Base-by-base conservation (phyloP, 1,139 yeast species). In the Scheffersomyces cryptocercus region DNA sequence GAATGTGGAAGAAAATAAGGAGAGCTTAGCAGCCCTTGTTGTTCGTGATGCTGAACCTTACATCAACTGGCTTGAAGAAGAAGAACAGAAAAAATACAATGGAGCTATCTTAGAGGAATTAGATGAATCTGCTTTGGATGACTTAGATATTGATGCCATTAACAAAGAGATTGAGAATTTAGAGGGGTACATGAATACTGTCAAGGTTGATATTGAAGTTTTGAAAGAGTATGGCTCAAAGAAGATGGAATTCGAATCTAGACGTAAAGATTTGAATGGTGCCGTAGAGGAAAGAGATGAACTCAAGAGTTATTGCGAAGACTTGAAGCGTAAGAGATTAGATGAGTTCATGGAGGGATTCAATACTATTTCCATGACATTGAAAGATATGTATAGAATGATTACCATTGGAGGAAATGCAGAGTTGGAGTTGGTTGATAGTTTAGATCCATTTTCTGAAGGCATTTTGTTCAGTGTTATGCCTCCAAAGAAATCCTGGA, bases 401-500 rank as follows among this genome's bases (percentile, higher is more conserved):
- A 93, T 95, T 48, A 95, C 99, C 0, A 90, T 93, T 95, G 99
- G 99, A 12, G 99, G 99, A 34, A 95, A 91, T 70, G 99, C 99
- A 0, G 99, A 95, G 63, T 75, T 95, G 36, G 99, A 95, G 61
- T 77, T 93, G 42, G 98, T 91, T 15, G 99, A 95, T 61, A 85
- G 96, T 52, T 77, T 93, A 58, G 99, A 95, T 64, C 99, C 99
- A n/a, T 95, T 95, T 59, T 84, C 97, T 0, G 99, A 95, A 66
- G 99, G 99, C 29, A 91, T 95, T 38, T 70, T 90, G 38, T 95
- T 95, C 65, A 88, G 97, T 65, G 99, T 95, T 6, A 95, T 95
- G 99, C 99, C 99, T 2, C 99, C 99, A 0, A 93, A 90, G 69
- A 95, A 95, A 64, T 85, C 96, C 35, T 95, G 99, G 99, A 86